Evolutionary conservation across 139 green algal species (phyloP).

Genomic region (Chlorella sorokiniana): DNA sequence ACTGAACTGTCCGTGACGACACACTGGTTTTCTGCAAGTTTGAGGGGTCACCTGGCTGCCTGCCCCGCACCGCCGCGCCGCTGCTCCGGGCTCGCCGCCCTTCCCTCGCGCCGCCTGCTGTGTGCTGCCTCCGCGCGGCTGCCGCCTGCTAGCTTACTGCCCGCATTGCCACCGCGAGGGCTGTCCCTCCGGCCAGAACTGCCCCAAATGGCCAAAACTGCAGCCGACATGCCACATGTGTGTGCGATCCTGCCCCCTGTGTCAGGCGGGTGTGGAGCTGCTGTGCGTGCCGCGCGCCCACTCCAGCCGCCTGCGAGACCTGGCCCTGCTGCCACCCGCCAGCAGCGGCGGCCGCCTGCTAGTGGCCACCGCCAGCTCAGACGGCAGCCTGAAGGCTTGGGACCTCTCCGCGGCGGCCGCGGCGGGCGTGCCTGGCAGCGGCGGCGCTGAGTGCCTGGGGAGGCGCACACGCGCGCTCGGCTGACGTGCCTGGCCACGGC

Average conservation of each 20-base stretch:
- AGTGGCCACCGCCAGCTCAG: conserved; percentile 61
- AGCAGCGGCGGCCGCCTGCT: conserved; percentile 1
- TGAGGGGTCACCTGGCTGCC: conserved; percentile 4
- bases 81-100: not conserved
- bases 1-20: conserved; percentile 16
- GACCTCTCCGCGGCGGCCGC: conserved; percentile 35
- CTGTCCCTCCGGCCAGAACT: too few relatives aligned
- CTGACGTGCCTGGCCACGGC: conserved; percentile 35
- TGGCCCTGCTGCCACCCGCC: not conserved
- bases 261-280: conserved; percentile 22
- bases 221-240: not conserved
- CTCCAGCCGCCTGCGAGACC: conserved; percentile 24
- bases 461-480: conserved; percentile 33
- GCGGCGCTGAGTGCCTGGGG: conserved; percentile 17
- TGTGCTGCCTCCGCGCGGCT: too few relatives aligned
- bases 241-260: not conserved
- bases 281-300: conserved; percentile 41
- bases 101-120: too few relatives aligned
- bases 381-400: conserved; percentile 79
- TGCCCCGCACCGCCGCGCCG: not conserved
- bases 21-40: conserved; percentile 33
- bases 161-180: too few relatives aligned
- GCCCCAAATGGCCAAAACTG: too few relatives aligned
- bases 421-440: not conserved
- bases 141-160: too few relatives aligned